Evolutionary conservation across 495 filamentous ascomycete species (phyloP), one percentile per base, ranked within the genome.

Genomic region (Trichoderma parareesei): DNA sequence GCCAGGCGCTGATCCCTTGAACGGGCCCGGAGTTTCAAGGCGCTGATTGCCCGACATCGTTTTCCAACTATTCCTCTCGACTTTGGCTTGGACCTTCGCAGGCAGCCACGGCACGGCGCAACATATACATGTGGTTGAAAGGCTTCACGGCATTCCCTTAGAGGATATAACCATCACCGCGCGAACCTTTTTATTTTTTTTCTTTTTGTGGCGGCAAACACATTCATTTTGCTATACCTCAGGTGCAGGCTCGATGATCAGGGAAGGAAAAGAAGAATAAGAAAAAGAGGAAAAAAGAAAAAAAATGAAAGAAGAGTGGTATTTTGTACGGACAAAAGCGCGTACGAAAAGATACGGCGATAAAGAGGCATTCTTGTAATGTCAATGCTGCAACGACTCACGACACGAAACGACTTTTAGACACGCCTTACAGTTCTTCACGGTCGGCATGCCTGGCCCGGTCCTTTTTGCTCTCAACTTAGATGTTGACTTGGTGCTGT

Each of bases 101-200:
- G 42, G 55, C 64, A 38, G 55, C 63, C 38, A 42, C 27, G 63
- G 61, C 61, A 46, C 62, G 27, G 27, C 27, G 27, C 27, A 27
- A 55, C 65, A 73, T 71, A 78, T 79, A 79, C 76, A 79, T 69
- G 74, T 75, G 77, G 73, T 70, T 64, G 62, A 71, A 76, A 79
- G 66, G 79, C 79, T 81, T 81, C 78, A 77, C 79, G 72, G 71
- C 74, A 69, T 44, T 68, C 60, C 69, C 61, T 64, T 68, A 35
- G 67, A 64, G 61, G 67, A 69, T 67, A 71, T 37, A 67, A 57
- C 66, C 63, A 65, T 65, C 55, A 57, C 53, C 53, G 53, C 53
- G 53, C 66, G 66, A 66, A 66, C 62, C 64, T 64, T 57, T 27
- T 27, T n/a, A 2, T 37, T 57, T 13, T 68, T 57, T 3, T 37